Evolutionary conservation across 139 green algal genomes (phyloP).

Genomic region (Auxenochlorella pyrenoidosa): DNA sequence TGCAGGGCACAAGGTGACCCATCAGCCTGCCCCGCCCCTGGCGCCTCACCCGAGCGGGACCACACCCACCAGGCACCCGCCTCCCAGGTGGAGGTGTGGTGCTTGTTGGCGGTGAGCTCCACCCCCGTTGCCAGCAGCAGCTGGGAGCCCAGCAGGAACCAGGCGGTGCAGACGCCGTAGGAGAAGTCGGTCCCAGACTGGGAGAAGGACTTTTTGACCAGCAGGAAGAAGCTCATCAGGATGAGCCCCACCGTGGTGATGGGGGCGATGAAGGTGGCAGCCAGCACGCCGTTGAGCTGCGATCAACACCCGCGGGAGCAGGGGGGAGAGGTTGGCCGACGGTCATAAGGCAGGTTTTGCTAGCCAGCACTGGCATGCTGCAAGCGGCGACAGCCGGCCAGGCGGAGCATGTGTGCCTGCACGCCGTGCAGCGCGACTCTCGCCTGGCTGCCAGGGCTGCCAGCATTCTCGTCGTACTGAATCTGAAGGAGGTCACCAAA

Average conservation of each 20-base stretch:
- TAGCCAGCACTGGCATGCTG: too few relatives aligned
- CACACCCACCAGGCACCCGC: neutral
- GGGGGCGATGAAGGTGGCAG: conserved; percentile 15
- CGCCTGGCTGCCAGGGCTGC: neutral
- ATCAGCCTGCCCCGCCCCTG: neutral
- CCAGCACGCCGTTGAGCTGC: conserved; percentile 41
- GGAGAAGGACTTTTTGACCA: conserved; percentile 13
- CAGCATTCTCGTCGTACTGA: neutral
- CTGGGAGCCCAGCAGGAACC: neutral
- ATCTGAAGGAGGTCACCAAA: conserved; percentile 20
- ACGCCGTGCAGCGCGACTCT: too few relatives aligned
- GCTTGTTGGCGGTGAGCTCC: conserved; percentile 19
- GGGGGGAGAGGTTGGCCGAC: neutral
- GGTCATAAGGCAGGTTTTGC: neutral
- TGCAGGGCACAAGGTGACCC: neutral
- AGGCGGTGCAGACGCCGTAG: conserved; percentile 1
- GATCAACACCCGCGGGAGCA: neutral
- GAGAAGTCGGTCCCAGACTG: neutral
- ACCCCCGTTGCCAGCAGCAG: conserved; percentile 24
- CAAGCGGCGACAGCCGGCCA: too few relatives aligned
- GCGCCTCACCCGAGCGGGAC: neutral
- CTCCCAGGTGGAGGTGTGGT: conserved; percentile 15
- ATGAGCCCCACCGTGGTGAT: conserved; percentile 1
- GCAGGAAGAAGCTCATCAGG: conserved; percentile 24
- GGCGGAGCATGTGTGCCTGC: too few relatives aligned